Evolutionary conservation across 2,329 filamentous ascomycete genomes (phyloP).

Genomic region (Epichloe uncinata): DNA sequence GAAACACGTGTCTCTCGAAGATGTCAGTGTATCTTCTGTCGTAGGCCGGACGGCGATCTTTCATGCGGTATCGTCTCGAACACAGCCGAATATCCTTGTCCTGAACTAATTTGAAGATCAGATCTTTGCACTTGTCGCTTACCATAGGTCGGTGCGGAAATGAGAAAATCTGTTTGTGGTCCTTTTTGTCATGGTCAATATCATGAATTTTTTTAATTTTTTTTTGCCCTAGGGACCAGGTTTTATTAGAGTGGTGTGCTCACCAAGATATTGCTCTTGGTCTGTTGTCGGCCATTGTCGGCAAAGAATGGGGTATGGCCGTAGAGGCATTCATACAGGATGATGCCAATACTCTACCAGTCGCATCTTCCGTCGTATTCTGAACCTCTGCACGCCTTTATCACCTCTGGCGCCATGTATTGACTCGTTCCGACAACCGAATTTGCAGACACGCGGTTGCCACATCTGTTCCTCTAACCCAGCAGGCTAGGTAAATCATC

Average conservation of each 20-base stretch:
- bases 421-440: constrained; percentile 92
- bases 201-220: neutral
- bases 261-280: constrained; percentile 74
- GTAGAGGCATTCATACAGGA: constrained; percentile 88
- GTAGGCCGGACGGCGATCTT: constrained; percentile 33
- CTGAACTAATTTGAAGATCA: constrained; percentile 59
- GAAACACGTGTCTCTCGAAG: constrained; percentile 53
- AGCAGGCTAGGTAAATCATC: constrained; percentile 33
- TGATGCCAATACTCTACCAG: constrained; percentile 93
- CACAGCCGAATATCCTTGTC: constrained; percentile 67
- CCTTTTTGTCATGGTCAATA: constrained; percentile 25
- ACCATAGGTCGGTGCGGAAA: constrained; percentile 58
- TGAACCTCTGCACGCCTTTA: constrained; percentile 25
- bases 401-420: constrained; percentile 98
- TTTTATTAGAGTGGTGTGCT: constrained; percentile 14
- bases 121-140: constrained; percentile 58
- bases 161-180: constrained; percentile 54
- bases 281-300: constrained; percentile 63
- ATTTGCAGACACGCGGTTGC: constrained; percentile 60
- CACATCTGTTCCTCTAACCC: constrained; percentile 54
- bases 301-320: constrained; percentile 82
- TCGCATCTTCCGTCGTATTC: constrained; percentile 86
- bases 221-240: too few species aligned
- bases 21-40: constrained; percentile 11
- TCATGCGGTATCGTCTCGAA: constrained; percentile 57